Evolutionary conservation across 2,329 filamentous ascomycete species (phyloP).

Genomic region (Fusarium scirpi): DNA sequence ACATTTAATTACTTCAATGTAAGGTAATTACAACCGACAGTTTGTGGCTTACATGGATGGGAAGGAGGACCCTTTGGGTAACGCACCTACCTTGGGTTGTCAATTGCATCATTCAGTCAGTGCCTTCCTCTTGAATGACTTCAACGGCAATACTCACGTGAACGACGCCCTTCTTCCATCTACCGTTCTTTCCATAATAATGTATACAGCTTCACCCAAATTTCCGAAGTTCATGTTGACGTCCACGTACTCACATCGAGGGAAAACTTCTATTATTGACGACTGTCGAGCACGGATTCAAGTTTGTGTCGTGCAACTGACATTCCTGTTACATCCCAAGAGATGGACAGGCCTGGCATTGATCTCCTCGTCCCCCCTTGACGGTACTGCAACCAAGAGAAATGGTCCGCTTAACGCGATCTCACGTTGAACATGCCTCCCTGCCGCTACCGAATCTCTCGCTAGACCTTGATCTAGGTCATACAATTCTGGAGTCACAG

Average conservation of each 20-base stretch:
- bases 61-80: not conserved
- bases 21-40: not conserved
- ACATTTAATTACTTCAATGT: not conserved
- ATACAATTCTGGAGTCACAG: conserved; percentile 29
- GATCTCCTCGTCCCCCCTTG: not conserved
- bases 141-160: not conserved
- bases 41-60: not conserved
- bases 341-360: not conserved
- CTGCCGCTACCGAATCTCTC: conserved; percentile 33
- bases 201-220: not conserved
- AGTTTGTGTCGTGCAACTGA: not conserved
- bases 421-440: not conserved
- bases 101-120: not conserved
- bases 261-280: not conserved
- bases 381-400: conserved; percentile 5
- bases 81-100: not conserved
- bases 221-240: not conserved
- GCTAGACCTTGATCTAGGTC: conserved; percentile 31
- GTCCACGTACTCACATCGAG: not conserved
- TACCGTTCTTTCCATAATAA: not conserved
- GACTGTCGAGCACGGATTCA: not conserved
- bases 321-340: not conserved
- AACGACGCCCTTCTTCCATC: not conserved
- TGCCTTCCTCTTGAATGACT: not conserved
- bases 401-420: not conserved